A percentile compares a stretch with the other conserved stretches of the same genome.
These are phyloP conservation scores for Trametes versicolor DNA, from an alignment of 1,284 basidiomycete genomes.

Conservation along the genomic window DNA sequence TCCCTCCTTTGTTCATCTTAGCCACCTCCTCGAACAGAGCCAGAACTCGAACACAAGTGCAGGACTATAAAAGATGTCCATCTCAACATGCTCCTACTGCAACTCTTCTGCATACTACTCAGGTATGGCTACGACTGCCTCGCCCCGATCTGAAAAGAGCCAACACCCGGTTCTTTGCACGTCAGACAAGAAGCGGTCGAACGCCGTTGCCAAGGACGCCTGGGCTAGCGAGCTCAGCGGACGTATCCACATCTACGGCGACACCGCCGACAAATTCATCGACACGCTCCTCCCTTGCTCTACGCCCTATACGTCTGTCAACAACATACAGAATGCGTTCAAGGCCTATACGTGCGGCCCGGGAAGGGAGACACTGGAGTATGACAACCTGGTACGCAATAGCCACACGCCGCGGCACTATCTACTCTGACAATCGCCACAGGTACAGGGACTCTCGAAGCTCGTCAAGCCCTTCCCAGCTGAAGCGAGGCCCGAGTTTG, in stretches of 20 bases:
- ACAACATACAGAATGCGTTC: not conserved
- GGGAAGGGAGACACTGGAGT: not conserved
- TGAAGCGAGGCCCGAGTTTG: not conserved
- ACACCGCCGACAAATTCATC: conserved; percentile 10
- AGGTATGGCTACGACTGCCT: not conserved
- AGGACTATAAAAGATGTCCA: not conserved
- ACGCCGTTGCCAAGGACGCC: not conserved
- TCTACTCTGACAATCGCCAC: not conserved
- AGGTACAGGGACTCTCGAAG: not conserved
- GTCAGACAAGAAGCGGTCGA: not conserved
- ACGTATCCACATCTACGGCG: not conserved
- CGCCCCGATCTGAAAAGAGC: not conserved
- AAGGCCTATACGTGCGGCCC: not conserved
- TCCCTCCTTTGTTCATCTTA: not conserved
- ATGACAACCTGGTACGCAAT: conserved; percentile 1
- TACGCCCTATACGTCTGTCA: not conserved
- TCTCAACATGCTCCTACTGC: not conserved
- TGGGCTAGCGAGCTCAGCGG: not conserved
- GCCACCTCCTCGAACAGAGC: not conserved
- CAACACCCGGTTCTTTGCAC: not conserved
- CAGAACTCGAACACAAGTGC: not conserved
- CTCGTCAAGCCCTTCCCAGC: conserved; percentile 3
- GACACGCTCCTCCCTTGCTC: conserved; percentile 9
- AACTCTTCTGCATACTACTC: not conserved
- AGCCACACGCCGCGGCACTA: too few relatives aligned